Percentiles rank a stretch among this genome's conserved stretches.
Conservation (phyloP, 148 eudicot genomes). For the Spergularia bocconei region DNA sequence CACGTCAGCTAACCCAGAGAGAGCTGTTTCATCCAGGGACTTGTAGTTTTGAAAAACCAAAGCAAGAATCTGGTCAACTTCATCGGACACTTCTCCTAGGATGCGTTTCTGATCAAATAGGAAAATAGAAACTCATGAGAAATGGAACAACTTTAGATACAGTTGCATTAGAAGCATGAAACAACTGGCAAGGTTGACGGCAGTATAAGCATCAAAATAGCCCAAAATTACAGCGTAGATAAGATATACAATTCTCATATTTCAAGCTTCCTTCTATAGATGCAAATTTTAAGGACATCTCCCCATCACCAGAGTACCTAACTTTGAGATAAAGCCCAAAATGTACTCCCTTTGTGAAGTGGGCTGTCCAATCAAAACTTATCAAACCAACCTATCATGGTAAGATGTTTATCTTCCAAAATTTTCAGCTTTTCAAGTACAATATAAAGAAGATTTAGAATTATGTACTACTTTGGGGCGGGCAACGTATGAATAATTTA, state of each 20-base stretch:
- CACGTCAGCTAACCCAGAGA: slow-evolving; percentile 35
- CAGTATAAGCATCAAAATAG: background rate
- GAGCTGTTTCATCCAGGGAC: slow-evolving; percentile 38
- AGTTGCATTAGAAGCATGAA: slow-evolving; percentile 3
- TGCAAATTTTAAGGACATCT: background rate
- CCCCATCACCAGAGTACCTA: background rate
- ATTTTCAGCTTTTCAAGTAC: too few species aligned
- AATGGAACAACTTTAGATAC: background rate
- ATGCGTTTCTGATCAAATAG: slow-evolving; percentile 37
- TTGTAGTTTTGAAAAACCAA: slow-evolving; percentile 43
- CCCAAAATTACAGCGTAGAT: background rate
- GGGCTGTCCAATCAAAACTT: background rate
- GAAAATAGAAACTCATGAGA: slow-evolving; percentile 7
- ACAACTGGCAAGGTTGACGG: background rate
- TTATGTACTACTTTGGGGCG: too few species aligned
- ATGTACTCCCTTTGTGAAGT: background rate
- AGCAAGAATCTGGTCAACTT: slow-evolving; percentile 33
- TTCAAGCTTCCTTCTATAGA: background rate
- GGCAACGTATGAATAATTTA: too few species aligned
- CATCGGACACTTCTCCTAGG: slow-evolving; percentile 35
- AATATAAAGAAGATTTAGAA: too few species aligned
- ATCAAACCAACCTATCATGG: background rate
- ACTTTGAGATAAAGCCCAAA: background rate
- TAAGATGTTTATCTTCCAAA: background rate
- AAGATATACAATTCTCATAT: background rate